Base-by-base conservation (phyloP, 306 rosid genomes). In the Glycine latifolia region DNA sequence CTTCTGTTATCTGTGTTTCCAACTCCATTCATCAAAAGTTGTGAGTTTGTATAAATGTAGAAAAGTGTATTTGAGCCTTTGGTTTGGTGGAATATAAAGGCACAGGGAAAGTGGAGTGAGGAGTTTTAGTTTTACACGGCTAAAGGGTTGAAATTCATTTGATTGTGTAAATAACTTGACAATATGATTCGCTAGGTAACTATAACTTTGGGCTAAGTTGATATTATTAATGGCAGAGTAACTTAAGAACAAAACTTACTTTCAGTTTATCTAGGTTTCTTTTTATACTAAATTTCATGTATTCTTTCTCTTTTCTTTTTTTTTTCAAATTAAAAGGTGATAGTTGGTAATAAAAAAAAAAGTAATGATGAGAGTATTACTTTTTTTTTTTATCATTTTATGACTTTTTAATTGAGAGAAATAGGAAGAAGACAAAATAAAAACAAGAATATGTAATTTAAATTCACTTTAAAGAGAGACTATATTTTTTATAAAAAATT, bases 21-120 rank as follows among this genome's bases (percentile, higher is more conserved):
- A n/a, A 49, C 89, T 6, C 82, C 90, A 62, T 86, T 81, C 68
- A 66, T 80, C 79, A 94, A 94, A 83, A 83, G 72, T 73, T 60
- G 31, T 12, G 79, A 54, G 6, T 59, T 84, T 80, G 81, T 61
- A 44, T 91, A 73, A 82, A 67, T 52, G 31, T 61, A 7, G 68
- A n/a, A 26, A 75, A 31, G 31, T 31, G 10, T 26, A 11, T 62
- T 82, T 52, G 65, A 61, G 78, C 67, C 80, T 79, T 59, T 79
- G 71, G 62, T 49, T 77, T 60, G 37, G 2, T 0, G 12, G 44
- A 69, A 50, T 58, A 31, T 65, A 20, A 53, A 63, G 63, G 76
- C 6, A 55, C 1, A 3, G 20, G 20, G 10, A 76, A 63, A 77
- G 60, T 70, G 75, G 46, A 62, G 79, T 26, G 80, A 55, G 71